Conservation (phyloP, 768 basidiomycete species). For the Mycena pura region DNA sequence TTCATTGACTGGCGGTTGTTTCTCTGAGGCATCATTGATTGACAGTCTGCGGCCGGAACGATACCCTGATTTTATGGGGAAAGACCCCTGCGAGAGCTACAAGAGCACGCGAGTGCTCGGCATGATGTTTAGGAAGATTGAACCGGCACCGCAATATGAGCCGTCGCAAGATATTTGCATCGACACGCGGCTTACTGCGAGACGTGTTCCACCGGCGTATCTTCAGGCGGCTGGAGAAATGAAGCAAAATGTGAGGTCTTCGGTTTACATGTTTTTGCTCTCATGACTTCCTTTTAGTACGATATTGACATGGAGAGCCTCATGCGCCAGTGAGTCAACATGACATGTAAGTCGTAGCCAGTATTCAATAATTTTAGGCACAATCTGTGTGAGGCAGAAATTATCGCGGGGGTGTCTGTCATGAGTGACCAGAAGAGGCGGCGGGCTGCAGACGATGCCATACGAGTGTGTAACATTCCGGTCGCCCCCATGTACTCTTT, state of each 20-base stretch:
- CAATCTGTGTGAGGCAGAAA: conserved; percentile 23
- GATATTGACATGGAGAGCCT: conserved; percentile 21
- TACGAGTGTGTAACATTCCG: conserved; percentile 2
- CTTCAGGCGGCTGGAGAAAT: conserved; percentile 13
- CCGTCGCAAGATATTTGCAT: conserved; percentile 1
- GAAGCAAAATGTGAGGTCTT: conserved; percentile 17
- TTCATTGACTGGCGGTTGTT: no score
- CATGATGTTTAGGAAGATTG: conserved; percentile 24
- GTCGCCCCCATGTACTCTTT: not conserved
- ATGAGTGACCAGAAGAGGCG: conserved; percentile 21
- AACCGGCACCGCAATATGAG: conserved; percentile 24
- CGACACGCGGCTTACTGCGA: conserved; percentile 15
- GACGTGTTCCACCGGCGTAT: not conserved
- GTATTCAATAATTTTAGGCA: not conserved
- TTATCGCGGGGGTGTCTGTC: conserved; percentile 19
- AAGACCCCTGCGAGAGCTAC: conserved; percentile 2
- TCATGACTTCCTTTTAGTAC: not conserved
- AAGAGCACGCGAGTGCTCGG: conserved; percentile 19
- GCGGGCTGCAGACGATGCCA: conserved; percentile 23
- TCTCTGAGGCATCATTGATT: not conserved
- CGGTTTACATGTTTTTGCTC: not conserved
- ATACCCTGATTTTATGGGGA: conserved; percentile 27
- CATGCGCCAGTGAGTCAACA: conserved; percentile 23
- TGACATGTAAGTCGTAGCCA: not conserved
- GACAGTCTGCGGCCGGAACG: conserved; percentile 3